Base-by-base conservation (phyloP, 2,329 filamentous ascomycete species). In the Exophiala sp. region DNA sequence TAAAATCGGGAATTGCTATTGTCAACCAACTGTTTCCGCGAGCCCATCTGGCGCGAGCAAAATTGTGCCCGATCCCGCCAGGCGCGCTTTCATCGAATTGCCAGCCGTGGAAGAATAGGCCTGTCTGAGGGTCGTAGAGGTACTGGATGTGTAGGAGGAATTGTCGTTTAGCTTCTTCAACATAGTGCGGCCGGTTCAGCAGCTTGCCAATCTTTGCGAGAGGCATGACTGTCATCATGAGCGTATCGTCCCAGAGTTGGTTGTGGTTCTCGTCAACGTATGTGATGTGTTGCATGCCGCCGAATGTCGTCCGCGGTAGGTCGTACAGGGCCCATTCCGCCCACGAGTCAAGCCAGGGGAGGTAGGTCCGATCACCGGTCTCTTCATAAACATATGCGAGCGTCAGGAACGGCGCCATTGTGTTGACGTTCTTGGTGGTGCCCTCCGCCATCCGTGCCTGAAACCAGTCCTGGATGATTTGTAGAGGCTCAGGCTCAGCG, bases 191-290 rank as follows among this genome's bases (percentile, higher is more conserved):
- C 1, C 87, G 75, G 57, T 81, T 76, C 2, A 92, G 78, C 3
- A 90, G 74, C 52, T 84, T 78, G 1, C 88, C 88, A 57, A 91
- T 91, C 73, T 91, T 91, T 14, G 87, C 87, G 14, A 91, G 76
- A 1, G 88, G 88, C 70, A 91, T 73, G 5, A 90, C 88, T 0
- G 87, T 91, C 88, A 92, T 92, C 88, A 92, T 91, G 41, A 92
- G 76, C 5, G 88, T 92, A 67, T 92, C 88, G 62, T 91, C 88
- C 88, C 88, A 92, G 18, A 91, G 76, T 72, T 91, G 86, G 67
- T 89, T 79, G 58, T 84, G 77, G 69, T 92, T 90, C 59, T 81
- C 78, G 2, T 82, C 79, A 32, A 85, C 71, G 63, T 91, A 91
- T 0, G 88, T 91, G 57, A 86, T 81, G 69, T 88, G 87, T 69